phyloP scores from a whole-genome alignment of 257 asterid species.

The Vinca minor region DNA sequence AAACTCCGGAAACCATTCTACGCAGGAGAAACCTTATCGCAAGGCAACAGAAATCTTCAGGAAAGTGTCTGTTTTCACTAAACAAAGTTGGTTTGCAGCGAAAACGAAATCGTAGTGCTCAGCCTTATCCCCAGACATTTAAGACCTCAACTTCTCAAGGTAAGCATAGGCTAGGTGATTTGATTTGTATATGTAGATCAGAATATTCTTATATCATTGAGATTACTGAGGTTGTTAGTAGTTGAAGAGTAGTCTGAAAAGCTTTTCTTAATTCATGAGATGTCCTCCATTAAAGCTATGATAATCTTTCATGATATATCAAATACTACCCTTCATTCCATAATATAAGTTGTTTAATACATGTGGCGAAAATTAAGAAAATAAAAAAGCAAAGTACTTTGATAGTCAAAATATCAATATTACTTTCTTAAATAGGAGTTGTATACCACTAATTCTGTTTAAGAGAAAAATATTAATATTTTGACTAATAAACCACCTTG shows the following conservation, averaged over 20 bases:
- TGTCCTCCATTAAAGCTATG: background rate
- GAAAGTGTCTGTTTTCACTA: constrained; percentile 30
- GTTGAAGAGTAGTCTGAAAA: constrained; percentile 1
- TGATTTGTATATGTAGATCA: too few species aligned
- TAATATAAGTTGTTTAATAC: too few species aligned
- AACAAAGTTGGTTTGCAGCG: constrained; percentile 13
- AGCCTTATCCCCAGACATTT: background rate
- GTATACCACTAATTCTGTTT: too few species aligned
- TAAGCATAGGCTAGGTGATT: constrained; percentile 4
- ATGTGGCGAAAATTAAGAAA: too few species aligned
- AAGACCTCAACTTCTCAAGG: background rate
- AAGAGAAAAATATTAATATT: too few species aligned
- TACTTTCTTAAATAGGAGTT: too few species aligned
- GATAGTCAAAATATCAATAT: too few species aligned
- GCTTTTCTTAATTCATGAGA: background rate
- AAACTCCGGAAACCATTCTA: constrained; percentile 15
- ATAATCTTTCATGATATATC: background rate
- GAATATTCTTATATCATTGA: background rate
- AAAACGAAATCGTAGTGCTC: constrained; percentile 29
- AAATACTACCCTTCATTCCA: too few species aligned
- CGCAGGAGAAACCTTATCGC: constrained; percentile 20
- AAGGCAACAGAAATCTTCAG: constrained; percentile 36
- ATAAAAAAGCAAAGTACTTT: too few species aligned
- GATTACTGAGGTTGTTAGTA: background rate
- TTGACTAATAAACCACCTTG: too few species aligned